Conservation (phyloP, 495 filamentous ascomycete species). For the Podospora conica region DNA sequence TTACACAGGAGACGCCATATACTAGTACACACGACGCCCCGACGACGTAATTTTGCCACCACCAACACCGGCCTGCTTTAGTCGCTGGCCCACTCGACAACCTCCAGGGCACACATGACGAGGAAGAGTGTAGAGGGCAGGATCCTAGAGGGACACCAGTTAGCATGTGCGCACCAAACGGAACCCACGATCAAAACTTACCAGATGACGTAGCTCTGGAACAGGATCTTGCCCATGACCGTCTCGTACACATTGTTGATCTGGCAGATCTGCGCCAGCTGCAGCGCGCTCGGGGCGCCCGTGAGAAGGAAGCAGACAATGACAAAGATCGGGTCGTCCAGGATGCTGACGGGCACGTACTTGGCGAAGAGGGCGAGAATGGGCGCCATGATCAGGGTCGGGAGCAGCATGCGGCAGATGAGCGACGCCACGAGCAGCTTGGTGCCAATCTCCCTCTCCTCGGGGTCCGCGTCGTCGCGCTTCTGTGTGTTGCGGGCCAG, state of each 20-base stretch:
- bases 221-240: constrained; percentile 85
- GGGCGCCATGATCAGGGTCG: constrained; percentile 90
- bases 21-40: neutral
- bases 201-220: constrained; percentile 98
- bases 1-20: neutral
- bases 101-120: constrained; percentile 87
- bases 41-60: neutral
- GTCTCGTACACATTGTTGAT: constrained; percentile 93
- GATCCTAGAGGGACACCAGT: constrained; percentile 54
- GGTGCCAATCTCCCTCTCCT: constrained; percentile 59
- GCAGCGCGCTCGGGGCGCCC: constrained; percentile 88
- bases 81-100: constrained; percentile 76
- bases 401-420: constrained; percentile 84
- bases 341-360: constrained; percentile 84
- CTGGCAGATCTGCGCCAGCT: constrained; percentile 97
- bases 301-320: constrained; percentile 95
- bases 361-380: constrained; percentile 85
- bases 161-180: constrained; percentile 23
- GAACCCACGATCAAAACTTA: constrained; percentile 37
- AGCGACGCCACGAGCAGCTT: constrained; percentile 81
- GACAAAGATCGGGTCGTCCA: constrained; percentile 96
- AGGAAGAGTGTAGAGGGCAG: constrained; percentile 86
- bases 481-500: constrained; percentile 69
- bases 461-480: constrained; percentile 53
- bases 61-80: neutral